These are phyloP conservation scores for Alternaria burnsii DNA, from an alignment of 2,329 filamentous ascomycete species.

Conservation along the genomic window DNA sequence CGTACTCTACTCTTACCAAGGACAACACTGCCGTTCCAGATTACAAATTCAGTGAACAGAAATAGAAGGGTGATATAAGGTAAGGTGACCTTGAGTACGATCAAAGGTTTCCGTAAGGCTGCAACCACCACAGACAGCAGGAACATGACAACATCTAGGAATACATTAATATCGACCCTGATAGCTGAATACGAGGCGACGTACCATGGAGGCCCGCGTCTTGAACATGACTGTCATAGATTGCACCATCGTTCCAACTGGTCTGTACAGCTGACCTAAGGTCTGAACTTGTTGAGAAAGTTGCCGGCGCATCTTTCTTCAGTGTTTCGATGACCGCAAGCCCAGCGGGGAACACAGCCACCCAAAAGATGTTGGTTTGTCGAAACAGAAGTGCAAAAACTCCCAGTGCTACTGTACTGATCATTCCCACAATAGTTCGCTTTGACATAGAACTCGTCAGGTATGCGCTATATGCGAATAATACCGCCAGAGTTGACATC, in stretches of 20 bases:
- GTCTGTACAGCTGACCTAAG: slow-evolving; percentile 15
- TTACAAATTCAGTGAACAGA: slow-evolving; percentile 77
- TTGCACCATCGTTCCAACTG: slow-evolving; percentile 32
- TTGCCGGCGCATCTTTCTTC: slow-evolving; percentile 21
- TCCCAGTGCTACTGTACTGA: slow-evolving; percentile 62
- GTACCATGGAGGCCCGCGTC: slow-evolving; percentile 38
- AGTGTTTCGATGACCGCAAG: slow-evolving; percentile 44
- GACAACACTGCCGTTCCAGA: slow-evolving; percentile 91
- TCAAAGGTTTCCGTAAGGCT: slow-evolving; percentile 55
- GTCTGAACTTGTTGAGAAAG: neutral
- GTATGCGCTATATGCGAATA: slow-evolving; percentile 70
- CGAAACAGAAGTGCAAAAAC: slow-evolving; percentile 76
- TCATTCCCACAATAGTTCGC: slow-evolving; percentile 21
- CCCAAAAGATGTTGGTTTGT: slow-evolving; percentile 98
- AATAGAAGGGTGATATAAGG: slow-evolving; percentile 70
- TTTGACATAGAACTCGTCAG: slow-evolving; percentile 36
- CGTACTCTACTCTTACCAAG: slow-evolving; percentile 66
- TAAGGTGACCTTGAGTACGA: slow-evolving; percentile 51
- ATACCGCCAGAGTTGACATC: slow-evolving; percentile 77
- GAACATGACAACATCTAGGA: slow-evolving; percentile 36
- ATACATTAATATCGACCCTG: slow-evolving; percentile 7
- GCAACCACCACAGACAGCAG: slow-evolving; percentile 71
- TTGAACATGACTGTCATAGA: slow-evolving; percentile 35
- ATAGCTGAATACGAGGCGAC: neutral
- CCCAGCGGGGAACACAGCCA: slow-evolving; percentile 77